Base-by-base conservation (phyloP, 352 stramenopile genomes). In the Phytophthora niederhauseri region DNA sequence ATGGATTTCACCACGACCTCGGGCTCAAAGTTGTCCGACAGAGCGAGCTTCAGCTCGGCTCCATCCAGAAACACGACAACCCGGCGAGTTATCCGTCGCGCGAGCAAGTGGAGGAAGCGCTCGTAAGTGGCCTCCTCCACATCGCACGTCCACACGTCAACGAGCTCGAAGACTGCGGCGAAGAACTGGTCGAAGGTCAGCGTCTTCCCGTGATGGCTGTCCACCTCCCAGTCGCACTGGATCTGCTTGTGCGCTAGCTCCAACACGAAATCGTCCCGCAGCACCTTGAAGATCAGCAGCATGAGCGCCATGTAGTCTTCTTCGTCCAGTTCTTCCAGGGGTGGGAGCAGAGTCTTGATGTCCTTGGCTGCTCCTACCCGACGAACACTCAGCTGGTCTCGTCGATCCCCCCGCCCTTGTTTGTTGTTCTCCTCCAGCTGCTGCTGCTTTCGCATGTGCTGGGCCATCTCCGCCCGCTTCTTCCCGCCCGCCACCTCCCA, bases 61-160 rank as follows among this genome's bases (percentile, higher is more conserved):
- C 82, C 80, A 56, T 93, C 84, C 14, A 93, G 73, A 61, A 91
- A 93, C 14, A 95, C 80, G 15, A 89, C 68, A 6, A 92, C 79
- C 46, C 85, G 84, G 20, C 89, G 67, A 0, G 85, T 92, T 55
- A 95, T 92, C 17, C 85, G 81, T 4, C 75, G 72, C 19, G 75
- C 68, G n/a, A 94, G 76, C 11, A 93, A 64, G 52, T 92, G 73
- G 9, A 93, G 56, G 41, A 93, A 94, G 15, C 81, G 73, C 30
- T 75, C 72, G 65, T 94, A 94, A 9, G 84, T 93, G 15, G 22
- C 22, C 57, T 94, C 83, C 41, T 89, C 56, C 12, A 91, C 78
- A 65, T 94, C 87, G 70, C 87, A 94, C 1, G 87, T 94, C 87
- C 87, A 94, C 8, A 94, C 62, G 45, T 94, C 84, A 5, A 94